phyloP scores from a whole-genome alignment of 208 protist genomes.

The Leishmania guyanensis region DNA sequence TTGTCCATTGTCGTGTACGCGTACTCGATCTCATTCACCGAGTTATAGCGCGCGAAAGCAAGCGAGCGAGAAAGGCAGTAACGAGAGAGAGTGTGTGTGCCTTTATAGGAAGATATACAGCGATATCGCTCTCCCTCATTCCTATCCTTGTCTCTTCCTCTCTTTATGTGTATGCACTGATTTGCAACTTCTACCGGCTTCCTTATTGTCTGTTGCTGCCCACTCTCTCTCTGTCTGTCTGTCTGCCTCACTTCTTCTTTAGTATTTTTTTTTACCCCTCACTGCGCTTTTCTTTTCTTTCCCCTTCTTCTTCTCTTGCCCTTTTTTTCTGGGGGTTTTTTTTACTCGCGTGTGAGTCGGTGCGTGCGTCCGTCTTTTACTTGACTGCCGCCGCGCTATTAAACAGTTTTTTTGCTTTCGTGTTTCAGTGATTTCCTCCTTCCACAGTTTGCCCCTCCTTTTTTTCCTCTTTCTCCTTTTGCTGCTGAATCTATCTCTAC shows the following conservation, averaged over 20 bases:
- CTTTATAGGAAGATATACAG: neutral
- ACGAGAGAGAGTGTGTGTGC: neutral
- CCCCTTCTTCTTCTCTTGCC: neutral
- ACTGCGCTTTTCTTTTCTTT: neutral
- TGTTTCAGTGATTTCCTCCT: neutral
- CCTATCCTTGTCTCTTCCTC: neutral
- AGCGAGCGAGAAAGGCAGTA: neutral
- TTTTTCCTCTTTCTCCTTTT: neutral
- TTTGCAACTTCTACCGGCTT: conserved; percentile 2
- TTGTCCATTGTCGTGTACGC: neutral
- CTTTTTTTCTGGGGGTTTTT: neutral
- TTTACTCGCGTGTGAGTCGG: neutral
- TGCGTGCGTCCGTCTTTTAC: conserved; percentile 13
- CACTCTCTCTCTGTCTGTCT: neutral
- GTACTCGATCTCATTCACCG: neutral
- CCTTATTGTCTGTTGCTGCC: conserved; percentile 2
- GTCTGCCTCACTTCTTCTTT: neutral
- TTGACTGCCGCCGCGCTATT: neutral
- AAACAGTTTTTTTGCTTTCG: conserved; percentile 1
- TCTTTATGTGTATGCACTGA: neutral
- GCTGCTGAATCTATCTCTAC: neutral
- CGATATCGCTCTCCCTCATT: neutral
- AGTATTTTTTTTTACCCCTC: neutral
- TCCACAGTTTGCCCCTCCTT: neutral
- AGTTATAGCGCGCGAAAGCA: neutral